Conservation (phyloP, 805 yeast genomes). For the Myxozyma geophila region DNA sequence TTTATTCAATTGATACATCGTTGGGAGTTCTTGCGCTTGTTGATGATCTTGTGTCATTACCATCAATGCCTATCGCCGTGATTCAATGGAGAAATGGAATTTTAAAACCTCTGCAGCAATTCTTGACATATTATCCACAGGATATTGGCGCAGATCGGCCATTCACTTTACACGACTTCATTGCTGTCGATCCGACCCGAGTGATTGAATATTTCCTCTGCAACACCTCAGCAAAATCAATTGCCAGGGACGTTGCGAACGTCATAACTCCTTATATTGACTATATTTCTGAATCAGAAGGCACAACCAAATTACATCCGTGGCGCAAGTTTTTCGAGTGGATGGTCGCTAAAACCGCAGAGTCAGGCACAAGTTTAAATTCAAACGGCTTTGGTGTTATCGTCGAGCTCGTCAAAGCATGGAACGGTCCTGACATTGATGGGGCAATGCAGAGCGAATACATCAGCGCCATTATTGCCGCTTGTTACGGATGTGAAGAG, state of each 20-base stretch:
- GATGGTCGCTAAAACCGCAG: constrained; percentile 15
- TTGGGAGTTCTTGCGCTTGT: constrained; percentile 33
- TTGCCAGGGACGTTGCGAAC: constrained; percentile 38
- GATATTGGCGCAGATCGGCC: background rate
- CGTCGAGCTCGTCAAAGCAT: constrained; percentile 15
- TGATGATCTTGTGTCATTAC: constrained; percentile 20
- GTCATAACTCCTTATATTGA: constrained; percentile 42
- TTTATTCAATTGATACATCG: constrained; percentile 40
- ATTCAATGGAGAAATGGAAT: constrained; percentile 43
- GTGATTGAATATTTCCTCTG: constrained; percentile 36
- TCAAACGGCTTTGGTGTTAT: constrained; percentile 13
- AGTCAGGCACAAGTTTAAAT: background rate
- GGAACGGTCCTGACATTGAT: constrained; percentile 25
- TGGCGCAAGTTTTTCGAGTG: constrained; percentile 31
- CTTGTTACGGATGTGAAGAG: constrained; percentile 25
- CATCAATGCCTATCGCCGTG: constrained; percentile 27
- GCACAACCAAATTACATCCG: constrained; percentile 30
- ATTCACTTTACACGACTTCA: constrained; percentile 23
- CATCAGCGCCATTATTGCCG: constrained; percentile 26
- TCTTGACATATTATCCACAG: constrained; percentile 29
- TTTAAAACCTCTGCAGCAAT: constrained; percentile 39
- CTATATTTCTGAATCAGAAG: constrained; percentile 22
- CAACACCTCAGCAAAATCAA: constrained; percentile 25
- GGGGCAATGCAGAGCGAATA: constrained; percentile 37
- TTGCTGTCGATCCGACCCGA: constrained; percentile 35